phyloP scores from a whole-genome alignment of 1,284 basidiomycete genomes.

The Entoloma clypeatum region DNA sequence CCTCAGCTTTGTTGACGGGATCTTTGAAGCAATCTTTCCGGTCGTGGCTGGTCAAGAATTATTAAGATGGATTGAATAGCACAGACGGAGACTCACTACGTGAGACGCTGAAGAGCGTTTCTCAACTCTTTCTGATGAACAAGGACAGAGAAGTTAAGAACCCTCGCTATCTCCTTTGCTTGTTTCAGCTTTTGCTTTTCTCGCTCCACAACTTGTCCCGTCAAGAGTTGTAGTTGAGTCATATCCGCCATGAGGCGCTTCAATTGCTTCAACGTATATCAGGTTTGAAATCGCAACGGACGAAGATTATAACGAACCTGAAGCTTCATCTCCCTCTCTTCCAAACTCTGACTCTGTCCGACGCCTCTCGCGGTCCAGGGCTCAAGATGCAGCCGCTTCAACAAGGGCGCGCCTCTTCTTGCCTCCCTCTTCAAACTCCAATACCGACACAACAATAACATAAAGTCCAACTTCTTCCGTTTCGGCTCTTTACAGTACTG shows the following conservation, averaged over 20 bases:
- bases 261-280: conserved; percentile 47
- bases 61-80: conserved; percentile 1
- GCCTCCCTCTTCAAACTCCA: conserved; percentile 97
- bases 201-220: conserved; percentile 74
- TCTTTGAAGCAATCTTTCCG: conserved; percentile 72
- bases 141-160: conserved; percentile 66
- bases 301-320: conserved; percentile 44
- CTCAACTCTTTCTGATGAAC: conserved; percentile 62
- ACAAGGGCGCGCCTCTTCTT: conserved; percentile 86
- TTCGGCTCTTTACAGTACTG: conserved; percentile 74
- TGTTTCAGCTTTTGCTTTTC: conserved; percentile 83
- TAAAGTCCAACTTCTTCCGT: conserved; percentile 72
- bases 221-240: conserved; percentile 67
- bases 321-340: conserved; percentile 85
- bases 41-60: conserved; percentile 56
- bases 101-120: conserved; percentile 68
- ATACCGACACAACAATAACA: conserved; percentile 82
- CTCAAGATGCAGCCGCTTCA: conserved; percentile 94
- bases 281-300: neutral
- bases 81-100: conserved; percentile 41
- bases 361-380: conserved; percentile 89
- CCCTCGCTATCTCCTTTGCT: conserved; percentile 63
- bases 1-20: conserved; percentile 76
- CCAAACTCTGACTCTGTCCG: conserved; percentile 68
- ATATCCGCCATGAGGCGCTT: conserved; percentile 77